These are phyloP conservation scores for Trypanosoma platydactyli DNA, from an alignment of 208 protist species.

Conservation along the genomic window DNA sequence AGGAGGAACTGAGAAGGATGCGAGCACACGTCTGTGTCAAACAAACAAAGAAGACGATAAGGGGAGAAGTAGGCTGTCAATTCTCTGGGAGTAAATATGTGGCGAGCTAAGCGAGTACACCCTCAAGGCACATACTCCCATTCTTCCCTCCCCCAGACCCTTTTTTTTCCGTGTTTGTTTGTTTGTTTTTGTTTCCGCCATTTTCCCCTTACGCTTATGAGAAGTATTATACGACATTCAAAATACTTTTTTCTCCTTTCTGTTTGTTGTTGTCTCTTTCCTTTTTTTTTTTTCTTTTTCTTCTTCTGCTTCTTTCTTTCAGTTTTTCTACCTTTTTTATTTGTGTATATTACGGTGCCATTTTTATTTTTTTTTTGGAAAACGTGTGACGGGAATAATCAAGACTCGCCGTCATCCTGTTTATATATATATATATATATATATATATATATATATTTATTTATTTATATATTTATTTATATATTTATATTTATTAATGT, in stretches of 20 bases:
- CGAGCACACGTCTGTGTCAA: background rate
- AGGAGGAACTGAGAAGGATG: too few species aligned
- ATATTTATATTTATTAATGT: constrained; percentile 7
- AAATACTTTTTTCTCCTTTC: constrained; percentile 9
- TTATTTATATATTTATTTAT: constrained; percentile 8
- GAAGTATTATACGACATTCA: background rate
- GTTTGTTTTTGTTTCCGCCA: constrained; percentile 21
- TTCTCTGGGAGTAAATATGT: too few species aligned
- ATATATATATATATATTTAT: too few species aligned
- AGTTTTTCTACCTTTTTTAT: background rate
- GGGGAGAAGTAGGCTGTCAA: too few species aligned
- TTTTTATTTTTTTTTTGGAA: constrained; percentile 24
- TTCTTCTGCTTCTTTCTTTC: constrained; percentile 24
- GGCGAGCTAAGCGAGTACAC: too few species aligned
- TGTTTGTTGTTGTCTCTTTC: constrained; percentile 31
- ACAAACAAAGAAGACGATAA: too few species aligned
- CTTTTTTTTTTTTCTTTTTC: constrained; percentile 16
- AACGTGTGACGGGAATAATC: background rate
- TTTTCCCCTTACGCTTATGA: too few species aligned
- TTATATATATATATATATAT: too few species aligned
- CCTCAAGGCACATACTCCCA: too few species aligned
- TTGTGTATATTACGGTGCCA: constrained; percentile 9
- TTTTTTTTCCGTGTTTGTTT: constrained; percentile 15
- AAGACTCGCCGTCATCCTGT: too few species aligned
- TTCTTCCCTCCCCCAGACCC: background rate